Percentiles rank a stretch among this genome's conserved stretches.
Conservation (phyloP, 139 green algal species). For the Pedinophyceae sp. region DNA sequence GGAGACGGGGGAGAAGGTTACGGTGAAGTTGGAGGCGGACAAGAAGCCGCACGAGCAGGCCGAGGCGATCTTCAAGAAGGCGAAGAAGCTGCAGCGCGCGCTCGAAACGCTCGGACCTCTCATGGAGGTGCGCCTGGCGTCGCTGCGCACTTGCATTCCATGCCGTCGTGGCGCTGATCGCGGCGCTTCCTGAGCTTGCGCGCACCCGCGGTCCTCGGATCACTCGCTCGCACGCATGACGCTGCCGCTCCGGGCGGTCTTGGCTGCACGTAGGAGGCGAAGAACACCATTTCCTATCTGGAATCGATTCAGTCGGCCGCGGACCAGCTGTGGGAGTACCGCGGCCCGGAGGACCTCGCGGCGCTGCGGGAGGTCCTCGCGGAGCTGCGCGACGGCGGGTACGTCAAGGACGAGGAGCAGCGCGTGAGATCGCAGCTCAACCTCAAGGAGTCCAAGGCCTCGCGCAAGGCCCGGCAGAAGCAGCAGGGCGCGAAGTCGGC, state of each 20-base stretch:
- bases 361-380: conserved; percentile 33
- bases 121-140: conserved; percentile 27
- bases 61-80: conserved; percentile 46
- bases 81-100: conserved; percentile 42
- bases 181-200: no score
- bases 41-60: conserved; percentile 18
- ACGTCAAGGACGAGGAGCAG: no score
- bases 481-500: conserved; percentile 9
- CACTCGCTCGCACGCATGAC: neutral
- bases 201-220: no score
- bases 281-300: neutral
- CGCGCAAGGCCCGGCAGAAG: no score
- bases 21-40: conserved; percentile 31
- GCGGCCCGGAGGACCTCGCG: conserved; percentile 6
- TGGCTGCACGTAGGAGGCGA: neutral
- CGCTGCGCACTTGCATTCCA: conserved; percentile 12
- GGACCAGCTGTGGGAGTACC: conserved; percentile 12
- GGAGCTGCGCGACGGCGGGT: conserved; percentile 41
- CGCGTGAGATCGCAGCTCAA: no score
- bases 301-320: conserved; percentile 22
- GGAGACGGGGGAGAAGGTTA: conserved; percentile 46
- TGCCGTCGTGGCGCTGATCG: no score
- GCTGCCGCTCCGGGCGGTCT: neutral
- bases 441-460: no score
- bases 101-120: conserved; percentile 42